phyloP scores from a whole-genome alignment of 2,329 filamentous ascomycete species.

The Pyricularia sp. region DNA sequence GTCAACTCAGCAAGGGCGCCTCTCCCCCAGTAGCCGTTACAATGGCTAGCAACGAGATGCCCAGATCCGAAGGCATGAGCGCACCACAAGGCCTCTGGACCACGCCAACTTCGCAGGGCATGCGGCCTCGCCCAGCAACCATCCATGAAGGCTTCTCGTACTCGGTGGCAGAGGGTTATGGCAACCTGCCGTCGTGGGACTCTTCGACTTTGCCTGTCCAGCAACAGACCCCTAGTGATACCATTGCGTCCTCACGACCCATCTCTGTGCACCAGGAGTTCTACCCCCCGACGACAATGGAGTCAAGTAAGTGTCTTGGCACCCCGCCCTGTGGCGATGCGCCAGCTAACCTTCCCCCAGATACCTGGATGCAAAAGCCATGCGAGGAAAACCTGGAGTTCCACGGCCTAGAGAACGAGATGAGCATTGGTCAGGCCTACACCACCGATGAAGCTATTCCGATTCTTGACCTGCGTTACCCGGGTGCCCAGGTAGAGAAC shows the following conservation, averaged over 20 bases:
- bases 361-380: conserved; percentile 43
- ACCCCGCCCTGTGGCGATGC: conserved; percentile 11
- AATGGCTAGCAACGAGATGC: conserved; percentile 43
- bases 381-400: conserved; percentile 48
- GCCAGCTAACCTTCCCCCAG: conserved; percentile 18
- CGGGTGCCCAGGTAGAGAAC: conserved; percentile 36
- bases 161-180: conserved; percentile 44
- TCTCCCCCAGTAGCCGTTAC: conserved; percentile 30
- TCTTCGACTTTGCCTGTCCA: conserved; percentile 42
- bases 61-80: conserved; percentile 37
- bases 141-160: conserved; percentile 55
- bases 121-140: conserved; percentile 45
- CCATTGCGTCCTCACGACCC: conserved; percentile 37
- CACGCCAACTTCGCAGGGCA: conserved; percentile 40
- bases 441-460: conserved; percentile 54
- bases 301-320: conserved; percentile 33
- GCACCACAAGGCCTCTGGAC: conserved; percentile 42
- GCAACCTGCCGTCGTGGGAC: conserved; percentile 47
- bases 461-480: conserved; percentile 50
- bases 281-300: conserved; percentile 39
- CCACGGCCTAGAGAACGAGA: conserved; percentile 43
- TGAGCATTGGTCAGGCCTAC: conserved; percentile 52
- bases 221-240: conserved; percentile 36
- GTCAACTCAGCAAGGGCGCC: conserved; percentile 27
- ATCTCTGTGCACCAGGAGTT: conserved; percentile 50